Percentiles rank a stretch among this genome's conserved stretches.
Evolutionary conservation across 306 rosid genomes (phyloP).

Genomic region (Astragalus glycyphyllos): DNA sequence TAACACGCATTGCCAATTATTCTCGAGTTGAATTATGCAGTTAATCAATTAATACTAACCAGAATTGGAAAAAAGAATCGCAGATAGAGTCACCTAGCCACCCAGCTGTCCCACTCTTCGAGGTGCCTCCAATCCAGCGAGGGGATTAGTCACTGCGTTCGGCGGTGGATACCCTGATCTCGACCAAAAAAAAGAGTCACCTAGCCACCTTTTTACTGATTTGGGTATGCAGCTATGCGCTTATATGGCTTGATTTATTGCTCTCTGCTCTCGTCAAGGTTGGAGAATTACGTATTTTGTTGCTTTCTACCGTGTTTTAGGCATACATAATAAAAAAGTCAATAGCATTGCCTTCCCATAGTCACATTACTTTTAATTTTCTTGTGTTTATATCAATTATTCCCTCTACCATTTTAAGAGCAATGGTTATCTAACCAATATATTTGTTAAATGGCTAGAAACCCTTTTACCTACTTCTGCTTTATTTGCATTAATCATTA

Average conservation of each 20-base stretch:
- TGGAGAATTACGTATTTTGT: slow-evolving; percentile 11
- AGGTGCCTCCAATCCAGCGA: too few relatives aligned
- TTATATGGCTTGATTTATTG: slow-evolving; percentile 7
- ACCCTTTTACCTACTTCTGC: slow-evolving; percentile 21
- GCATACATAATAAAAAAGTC: slow-evolving; percentile 36
- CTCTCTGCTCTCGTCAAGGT: slow-evolving; percentile 2
- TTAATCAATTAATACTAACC: slow-evolving; percentile 11
- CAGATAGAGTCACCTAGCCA: slow-evolving; percentile 10
- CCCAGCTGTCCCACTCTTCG: too few relatives aligned
- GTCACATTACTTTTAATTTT: slow-evolving; percentile 1
- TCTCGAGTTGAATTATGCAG: not conserved
- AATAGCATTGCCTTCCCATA: slow-evolving; percentile 28
- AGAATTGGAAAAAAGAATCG: slow-evolving; percentile 32
- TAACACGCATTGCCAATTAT: slow-evolving; percentile 39
- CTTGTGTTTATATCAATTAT: slow-evolving; percentile 37
- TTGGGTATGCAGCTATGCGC: slow-evolving; percentile 24
- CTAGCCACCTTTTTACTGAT: slow-evolving; percentile 24
- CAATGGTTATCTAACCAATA: slow-evolving; percentile 33
- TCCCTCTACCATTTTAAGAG: slow-evolving; percentile 38
- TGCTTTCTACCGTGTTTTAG: slow-evolving; percentile 35
- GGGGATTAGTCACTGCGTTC: too few relatives aligned
- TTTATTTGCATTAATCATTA: slow-evolving; percentile 34
- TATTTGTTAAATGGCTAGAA: slow-evolving; percentile 43
- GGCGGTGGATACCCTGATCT: too few relatives aligned
- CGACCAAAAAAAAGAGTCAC: too few relatives aligned